Conservation (phyloP, 345 rosid genomes). For the Chamaenerion angustifolium region DNA sequence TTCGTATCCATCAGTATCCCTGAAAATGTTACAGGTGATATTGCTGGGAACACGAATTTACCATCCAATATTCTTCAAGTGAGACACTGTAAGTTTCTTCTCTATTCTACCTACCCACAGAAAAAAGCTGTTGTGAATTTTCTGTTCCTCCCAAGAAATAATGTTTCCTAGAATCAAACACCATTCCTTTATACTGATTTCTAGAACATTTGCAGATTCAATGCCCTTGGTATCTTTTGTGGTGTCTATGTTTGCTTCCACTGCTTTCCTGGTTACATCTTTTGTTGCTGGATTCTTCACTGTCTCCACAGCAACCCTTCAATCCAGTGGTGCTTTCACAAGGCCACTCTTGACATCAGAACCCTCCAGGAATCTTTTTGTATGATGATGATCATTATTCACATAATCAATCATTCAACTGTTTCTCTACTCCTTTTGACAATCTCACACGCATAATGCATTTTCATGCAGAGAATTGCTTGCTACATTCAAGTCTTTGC, state of each 20-base stretch:
- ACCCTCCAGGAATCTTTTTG: conserved; percentile 72
- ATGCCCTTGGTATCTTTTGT: conserved; percentile 42
- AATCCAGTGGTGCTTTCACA: conserved; percentile 50
- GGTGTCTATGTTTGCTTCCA: conserved; percentile 33
- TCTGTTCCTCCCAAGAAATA: background rate
- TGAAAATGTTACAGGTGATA: conserved; percentile 69
- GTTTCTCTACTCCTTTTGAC: background rate
- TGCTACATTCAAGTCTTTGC: conserved; percentile 91
- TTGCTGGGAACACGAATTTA: conserved; percentile 71
- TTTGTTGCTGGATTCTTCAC: conserved; percentile 59
- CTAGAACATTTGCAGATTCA: conserved; percentile 36
- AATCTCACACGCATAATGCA: background rate
- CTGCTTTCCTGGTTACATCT: conserved; percentile 42
- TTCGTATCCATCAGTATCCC: conserved; percentile 44
- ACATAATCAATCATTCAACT: background rate
- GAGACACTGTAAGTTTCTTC: conserved; percentile 50
- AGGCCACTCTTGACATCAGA: conserved; percentile 38
- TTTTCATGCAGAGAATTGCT: conserved; percentile 50
- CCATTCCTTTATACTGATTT: background rate
- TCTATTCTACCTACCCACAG: background rate
- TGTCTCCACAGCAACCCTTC: conserved; percentile 71
- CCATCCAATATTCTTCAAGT: conserved; percentile 66
- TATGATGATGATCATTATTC: conserved; percentile 22
- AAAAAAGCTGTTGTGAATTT: background rate
- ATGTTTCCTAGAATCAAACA: background rate